These are phyloP conservation scores for Lachancea cidri DNA, from an alignment of 805 yeast species.

Conservation along the genomic window DNA sequence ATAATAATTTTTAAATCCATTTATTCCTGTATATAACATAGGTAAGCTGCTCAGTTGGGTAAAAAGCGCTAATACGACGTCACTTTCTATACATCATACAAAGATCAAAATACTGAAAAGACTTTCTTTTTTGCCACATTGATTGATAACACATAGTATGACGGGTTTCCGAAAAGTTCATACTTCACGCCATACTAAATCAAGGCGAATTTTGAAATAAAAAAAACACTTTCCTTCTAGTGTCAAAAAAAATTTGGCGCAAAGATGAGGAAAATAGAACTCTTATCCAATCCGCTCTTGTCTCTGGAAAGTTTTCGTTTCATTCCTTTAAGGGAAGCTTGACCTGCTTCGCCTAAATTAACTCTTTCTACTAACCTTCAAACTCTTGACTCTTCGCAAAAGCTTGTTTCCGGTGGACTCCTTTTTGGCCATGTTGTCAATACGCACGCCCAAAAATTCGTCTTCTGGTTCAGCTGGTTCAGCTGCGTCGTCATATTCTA, in stretches of 20 bases:
- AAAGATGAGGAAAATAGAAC: too few relatives aligned
- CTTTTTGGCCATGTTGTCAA: slow-evolving; percentile 23
- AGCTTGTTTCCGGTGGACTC: slow-evolving; percentile 48
- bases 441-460: slow-evolving; percentile 27
- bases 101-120: too few relatives aligned
- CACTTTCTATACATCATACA: background rate
- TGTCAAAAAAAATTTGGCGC: too few relatives aligned
- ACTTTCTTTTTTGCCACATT: too few relatives aligned
- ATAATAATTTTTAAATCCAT: slow-evolving; percentile 1
- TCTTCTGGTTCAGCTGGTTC: slow-evolving; percentile 31
- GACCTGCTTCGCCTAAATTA: background rate
- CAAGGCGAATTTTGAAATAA: too few relatives aligned
- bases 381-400: slow-evolving; percentile 80
- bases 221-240: too few relatives aligned
- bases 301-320: too few relatives aligned
- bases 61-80: slow-evolving; percentile 1
- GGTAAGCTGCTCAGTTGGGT: slow-evolving; percentile 8
- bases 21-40: slow-evolving; percentile 11
- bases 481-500: slow-evolving; percentile 13
- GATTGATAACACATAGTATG: too few relatives aligned
- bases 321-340: too few relatives aligned
- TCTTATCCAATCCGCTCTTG: too few relatives aligned
- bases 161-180: too few relatives aligned
- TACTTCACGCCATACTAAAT: too few relatives aligned
- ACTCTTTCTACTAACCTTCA: slow-evolving; percentile 59